Conservation (phyloP, 106 monocot species). For the Allium cepa region DNA sequence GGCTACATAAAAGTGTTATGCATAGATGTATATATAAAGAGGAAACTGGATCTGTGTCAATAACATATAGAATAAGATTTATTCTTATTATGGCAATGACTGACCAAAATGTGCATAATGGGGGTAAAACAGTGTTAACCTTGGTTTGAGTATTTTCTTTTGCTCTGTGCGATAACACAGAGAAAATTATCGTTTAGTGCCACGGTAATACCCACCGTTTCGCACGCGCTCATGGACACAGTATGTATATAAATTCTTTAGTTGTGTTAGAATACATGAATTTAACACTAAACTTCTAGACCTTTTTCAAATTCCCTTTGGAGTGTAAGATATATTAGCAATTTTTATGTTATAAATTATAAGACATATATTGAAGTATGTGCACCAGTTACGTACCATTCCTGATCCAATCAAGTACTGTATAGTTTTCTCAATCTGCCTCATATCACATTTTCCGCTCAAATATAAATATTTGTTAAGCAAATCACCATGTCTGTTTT, state of each 20-base stretch:
- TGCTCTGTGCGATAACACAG: too few species aligned
- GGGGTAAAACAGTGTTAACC: too few species aligned
- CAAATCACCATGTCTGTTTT: slow-evolving; percentile 59
- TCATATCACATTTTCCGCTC: slow-evolving; percentile 52
- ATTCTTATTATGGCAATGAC: neutral
- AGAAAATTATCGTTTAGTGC: neutral
- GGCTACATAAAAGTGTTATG: too few species aligned
- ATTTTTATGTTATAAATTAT: neutral
- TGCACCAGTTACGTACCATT: slow-evolving; percentile 28
- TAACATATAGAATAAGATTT: neutral
- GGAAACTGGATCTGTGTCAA: neutral
- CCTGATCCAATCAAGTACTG: slow-evolving; percentile 64
- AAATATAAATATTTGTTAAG: slow-evolving; percentile 55
- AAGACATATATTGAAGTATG: neutral
- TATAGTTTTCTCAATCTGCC: slow-evolving; percentile 51
- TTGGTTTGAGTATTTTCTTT: too few species aligned
- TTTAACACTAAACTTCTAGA: too few species aligned
- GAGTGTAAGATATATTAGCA: neutral
- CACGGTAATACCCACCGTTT: neutral
- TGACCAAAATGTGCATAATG: neutral
- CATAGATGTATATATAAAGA: neutral
- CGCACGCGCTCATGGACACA: neutral
- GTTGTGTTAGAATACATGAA: neutral
- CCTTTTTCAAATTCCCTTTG: neutral
- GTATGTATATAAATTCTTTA: neutral